phyloP scores from a whole-genome alignment of 2,329 filamentous ascomycete species.

The Diaporthe ilicicola region DNA sequence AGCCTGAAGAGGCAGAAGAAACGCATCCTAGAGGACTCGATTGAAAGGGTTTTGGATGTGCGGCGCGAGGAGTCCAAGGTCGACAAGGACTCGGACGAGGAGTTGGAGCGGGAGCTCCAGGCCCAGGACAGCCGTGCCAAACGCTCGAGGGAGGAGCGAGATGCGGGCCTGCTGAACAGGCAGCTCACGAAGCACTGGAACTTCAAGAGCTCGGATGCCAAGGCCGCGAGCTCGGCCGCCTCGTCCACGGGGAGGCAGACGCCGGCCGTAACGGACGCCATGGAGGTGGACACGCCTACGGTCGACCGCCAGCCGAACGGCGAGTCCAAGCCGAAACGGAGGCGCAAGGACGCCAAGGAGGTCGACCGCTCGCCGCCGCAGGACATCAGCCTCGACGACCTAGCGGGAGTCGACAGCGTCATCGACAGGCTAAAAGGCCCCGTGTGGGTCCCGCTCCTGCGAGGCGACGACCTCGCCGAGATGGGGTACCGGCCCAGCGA shows the following conservation, averaged over 20 bases:
- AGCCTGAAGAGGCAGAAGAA: slow-evolving; percentile 85
- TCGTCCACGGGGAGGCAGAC: slow-evolving; percentile 35
- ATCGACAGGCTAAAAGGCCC: slow-evolving; percentile 74
- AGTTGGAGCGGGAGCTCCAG: slow-evolving; percentile 43
- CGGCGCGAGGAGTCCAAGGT: slow-evolving; percentile 71
- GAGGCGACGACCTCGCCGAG: slow-evolving; percentile 70
- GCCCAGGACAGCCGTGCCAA: slow-evolving; percentile 38
- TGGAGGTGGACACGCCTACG: slow-evolving; percentile 39
- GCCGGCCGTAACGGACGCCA: slow-evolving; percentile 35
- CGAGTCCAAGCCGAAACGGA: slow-evolving; percentile 72
- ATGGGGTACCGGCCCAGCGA: slow-evolving; percentile 75
- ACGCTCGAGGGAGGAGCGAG: slow-evolving; percentile 34
- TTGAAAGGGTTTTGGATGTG: slow-evolving; percentile 81
- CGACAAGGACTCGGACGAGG: slow-evolving; percentile 60
- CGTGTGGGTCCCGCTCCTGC: slow-evolving; percentile 76
- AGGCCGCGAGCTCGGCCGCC: slow-evolving; percentile 29
- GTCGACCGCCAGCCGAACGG: slow-evolving; percentile 67
- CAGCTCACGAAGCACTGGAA: slow-evolving; percentile 53
- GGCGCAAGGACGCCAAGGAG: slow-evolving; percentile 61
- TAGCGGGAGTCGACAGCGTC: slow-evolving; percentile 80
- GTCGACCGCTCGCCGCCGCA: slow-evolving; percentile 72
- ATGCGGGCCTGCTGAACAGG: slow-evolving; percentile 48
- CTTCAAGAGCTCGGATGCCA: slow-evolving; percentile 36
- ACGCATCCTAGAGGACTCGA: slow-evolving; percentile 81
- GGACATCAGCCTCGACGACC: slow-evolving; percentile 73